Evolutionary conservation across 1,139 yeast genomes (phyloP).

Genomic region (Arxiozyma bovina): DNA sequence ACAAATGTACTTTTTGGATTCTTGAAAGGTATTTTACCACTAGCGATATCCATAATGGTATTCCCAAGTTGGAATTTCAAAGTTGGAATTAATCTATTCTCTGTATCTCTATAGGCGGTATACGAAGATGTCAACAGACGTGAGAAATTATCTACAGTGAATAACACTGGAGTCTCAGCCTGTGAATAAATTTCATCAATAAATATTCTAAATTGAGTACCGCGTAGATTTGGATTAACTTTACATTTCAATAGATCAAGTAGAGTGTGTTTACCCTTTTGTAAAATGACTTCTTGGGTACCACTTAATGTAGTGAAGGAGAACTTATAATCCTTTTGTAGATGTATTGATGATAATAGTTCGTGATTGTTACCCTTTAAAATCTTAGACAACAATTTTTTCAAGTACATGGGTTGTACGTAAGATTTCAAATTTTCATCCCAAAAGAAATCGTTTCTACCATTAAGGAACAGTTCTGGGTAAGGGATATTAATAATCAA

Average conservation of each 20-base stretch:
- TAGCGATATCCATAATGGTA: constrained; percentile 45
- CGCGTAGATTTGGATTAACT: constrained; percentile 32
- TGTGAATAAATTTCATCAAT: constrained; percentile 44
- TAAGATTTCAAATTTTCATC: constrained; percentile 44
- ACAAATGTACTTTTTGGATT: constrained; percentile 53
- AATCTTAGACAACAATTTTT: constrained; percentile 50
- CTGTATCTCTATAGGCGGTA: constrained; percentile 54
- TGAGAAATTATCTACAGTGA: constrained; percentile 71
- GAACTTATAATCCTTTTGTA: constrained; percentile 40
- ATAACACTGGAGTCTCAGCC: constrained; percentile 44
- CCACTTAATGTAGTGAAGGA: constrained; percentile 25
- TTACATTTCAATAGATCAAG: constrained; percentile 35
- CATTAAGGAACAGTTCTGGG: constrained; percentile 56
- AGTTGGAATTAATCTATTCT: constrained; percentile 51
- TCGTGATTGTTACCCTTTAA: constrained; percentile 46
- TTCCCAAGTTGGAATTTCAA: constrained; percentile 61
- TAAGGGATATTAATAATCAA: constrained; percentile 60
- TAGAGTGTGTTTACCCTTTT: constrained; percentile 39
- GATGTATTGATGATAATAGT: constrained; percentile 41
- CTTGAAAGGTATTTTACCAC: constrained; percentile 44
- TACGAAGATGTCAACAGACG: constrained; percentile 47
- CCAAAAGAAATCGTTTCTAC: constrained; percentile 57
- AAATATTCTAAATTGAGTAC: constrained; percentile 43
- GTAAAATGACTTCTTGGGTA: constrained; percentile 29
- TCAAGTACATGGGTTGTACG: constrained; percentile 75